These are phyloP conservation scores for Amanita polypyramis DNA, from an alignment of 768 basidiomycete species.

Conservation along the genomic window DNA sequence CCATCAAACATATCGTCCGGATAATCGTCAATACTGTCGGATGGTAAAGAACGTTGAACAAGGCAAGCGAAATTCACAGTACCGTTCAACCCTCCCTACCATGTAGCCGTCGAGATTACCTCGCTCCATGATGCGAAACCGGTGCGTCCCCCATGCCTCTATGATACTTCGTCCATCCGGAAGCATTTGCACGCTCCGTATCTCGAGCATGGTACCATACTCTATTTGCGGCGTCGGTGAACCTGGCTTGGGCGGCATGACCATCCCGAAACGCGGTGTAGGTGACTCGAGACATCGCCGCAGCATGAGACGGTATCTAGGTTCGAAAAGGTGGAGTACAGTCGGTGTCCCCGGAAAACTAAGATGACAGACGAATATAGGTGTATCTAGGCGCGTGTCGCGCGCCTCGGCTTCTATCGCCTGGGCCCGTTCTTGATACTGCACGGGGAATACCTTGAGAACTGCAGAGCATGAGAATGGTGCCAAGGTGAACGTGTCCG, in stretches of 20 bases:
- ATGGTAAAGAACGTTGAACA: slow-evolving; percentile 1
- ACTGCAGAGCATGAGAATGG: slow-evolving; percentile 30
- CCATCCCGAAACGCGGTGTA: slow-evolving; percentile 84
- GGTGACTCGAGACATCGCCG: slow-evolving; percentile 81
- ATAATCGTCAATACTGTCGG: slow-evolving; percentile 23
- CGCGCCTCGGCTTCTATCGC: slow-evolving; percentile 69
- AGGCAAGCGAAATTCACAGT: not conserved
- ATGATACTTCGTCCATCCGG: slow-evolving; percentile 83
- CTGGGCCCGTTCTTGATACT: slow-evolving; percentile 50
- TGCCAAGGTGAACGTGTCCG: slow-evolving; percentile 1
- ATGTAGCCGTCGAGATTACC: slow-evolving; percentile 84
- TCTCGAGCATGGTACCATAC: slow-evolving; percentile 93
- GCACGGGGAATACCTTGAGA: slow-evolving; percentile 54
- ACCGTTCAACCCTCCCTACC: slow-evolving; percentile 70
- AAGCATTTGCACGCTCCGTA: slow-evolving; percentile 76
- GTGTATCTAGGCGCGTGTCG: slow-evolving; percentile 72
- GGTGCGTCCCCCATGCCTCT: slow-evolving; percentile 52
- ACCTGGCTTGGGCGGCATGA: slow-evolving; percentile 53
- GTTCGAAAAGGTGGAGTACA: slow-evolving; percentile 88
- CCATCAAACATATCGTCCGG: slow-evolving; percentile 21
- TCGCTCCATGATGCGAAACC: slow-evolving; percentile 82
- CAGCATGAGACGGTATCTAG: slow-evolving; percentile 91
- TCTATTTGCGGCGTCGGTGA: slow-evolving; percentile 33
- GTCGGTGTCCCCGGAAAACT: slow-evolving; percentile 90
- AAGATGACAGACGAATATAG: slow-evolving; percentile 85